Evolutionary conservation across 2,329 filamentous ascomycete genomes (phyloP).

Genomic region (Gyromitra esculenta): DNA sequence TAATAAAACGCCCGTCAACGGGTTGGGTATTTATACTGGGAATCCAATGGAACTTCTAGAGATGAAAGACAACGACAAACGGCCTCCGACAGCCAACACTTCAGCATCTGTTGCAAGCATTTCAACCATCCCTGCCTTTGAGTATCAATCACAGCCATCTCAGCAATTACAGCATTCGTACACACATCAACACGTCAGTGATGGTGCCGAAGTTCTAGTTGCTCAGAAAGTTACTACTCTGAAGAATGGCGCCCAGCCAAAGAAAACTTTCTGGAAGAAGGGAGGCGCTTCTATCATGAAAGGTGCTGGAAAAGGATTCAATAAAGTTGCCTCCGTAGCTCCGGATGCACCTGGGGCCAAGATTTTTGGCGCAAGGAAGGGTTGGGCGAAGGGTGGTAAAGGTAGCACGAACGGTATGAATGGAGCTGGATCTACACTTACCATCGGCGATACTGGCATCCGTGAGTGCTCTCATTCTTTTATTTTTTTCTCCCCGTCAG

Average conservation of each 20-base stretch:
- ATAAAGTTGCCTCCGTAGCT: constrained; percentile 65
- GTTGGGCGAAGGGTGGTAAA: constrained; percentile 58
- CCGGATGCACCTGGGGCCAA: constrained; percentile 50
- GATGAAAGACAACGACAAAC: constrained; percentile 62
- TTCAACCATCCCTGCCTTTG: constrained; percentile 29
- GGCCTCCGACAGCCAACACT: constrained; percentile 69
- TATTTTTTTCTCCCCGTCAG: not conserved
- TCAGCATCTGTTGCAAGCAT: constrained; percentile 44
- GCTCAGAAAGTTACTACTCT: constrained; percentile 96
- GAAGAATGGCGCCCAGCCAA: constrained; percentile 83
- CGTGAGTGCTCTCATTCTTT: constrained; percentile 59
- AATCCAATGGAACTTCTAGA: constrained; percentile 58
- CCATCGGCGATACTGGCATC: constrained; percentile 60
- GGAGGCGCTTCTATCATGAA: constrained; percentile 92
- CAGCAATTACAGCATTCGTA: constrained; percentile 56
- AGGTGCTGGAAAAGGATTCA: constrained; percentile 91
- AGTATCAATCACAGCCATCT: constrained; percentile 52
- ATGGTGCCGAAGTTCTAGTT: constrained; percentile 73
- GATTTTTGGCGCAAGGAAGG: constrained; percentile 67
- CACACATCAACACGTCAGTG: constrained; percentile 66
- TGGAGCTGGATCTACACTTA: constrained; percentile 61
- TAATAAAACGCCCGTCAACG: constrained; percentile 71
- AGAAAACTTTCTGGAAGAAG: constrained; percentile 99
- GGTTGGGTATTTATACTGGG: constrained; percentile 70
- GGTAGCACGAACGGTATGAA: constrained; percentile 61